A percentile compares a stretch with the other conserved stretches of the same genome.
These are phyloP conservation scores for Pythium rhizo-oryzae DNA, from an alignment of 352 stramenopile genomes.

Conservation along the genomic window DNA sequence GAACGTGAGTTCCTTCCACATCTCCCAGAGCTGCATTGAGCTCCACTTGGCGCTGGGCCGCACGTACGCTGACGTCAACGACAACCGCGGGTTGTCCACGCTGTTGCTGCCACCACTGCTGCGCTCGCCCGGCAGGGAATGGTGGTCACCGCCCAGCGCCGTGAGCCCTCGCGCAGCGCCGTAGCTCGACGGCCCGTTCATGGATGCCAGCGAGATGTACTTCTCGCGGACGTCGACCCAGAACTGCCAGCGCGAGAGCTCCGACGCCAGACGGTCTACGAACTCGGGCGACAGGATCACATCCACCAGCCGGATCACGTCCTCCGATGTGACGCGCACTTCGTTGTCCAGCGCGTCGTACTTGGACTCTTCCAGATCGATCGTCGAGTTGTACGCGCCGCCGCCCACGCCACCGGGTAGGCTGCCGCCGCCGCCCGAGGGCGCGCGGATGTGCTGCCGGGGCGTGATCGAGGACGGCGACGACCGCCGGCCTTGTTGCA, in stretches of 20 bases:
- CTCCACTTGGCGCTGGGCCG: constrained; percentile 53
- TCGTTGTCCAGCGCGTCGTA: constrained; percentile 50
- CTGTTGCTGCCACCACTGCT: neutral
- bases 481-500: constrained; percentile 7
- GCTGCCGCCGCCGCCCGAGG: neutral
- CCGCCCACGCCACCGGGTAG: neutral
- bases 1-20: constrained; percentile 83
- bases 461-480: constrained; percentile 2
- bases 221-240: constrained; percentile 79
- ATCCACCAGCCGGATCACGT: constrained; percentile 76
- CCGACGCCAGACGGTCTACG: constrained; percentile 58
- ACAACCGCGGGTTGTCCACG: neutral
- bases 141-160: constrained; percentile 19
- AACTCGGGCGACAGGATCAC: constrained; percentile 76
- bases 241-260: constrained; percentile 81
- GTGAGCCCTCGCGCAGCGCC: constrained; percentile 24
- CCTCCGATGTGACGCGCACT: constrained; percentile 67
- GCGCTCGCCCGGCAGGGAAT: neutral
- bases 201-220: constrained; percentile 60
- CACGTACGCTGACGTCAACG: constrained; percentile 20
- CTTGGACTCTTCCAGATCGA: constrained; percentile 28
- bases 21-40: constrained; percentile 83
- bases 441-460: neutral
- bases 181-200: constrained; percentile 27
- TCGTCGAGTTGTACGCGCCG: constrained; percentile 6